Evolutionary conservation across 805 yeast species (phyloP), one percentile per base, ranked within the genome.

Genomic region (Cephaloascus albidus): DNA sequence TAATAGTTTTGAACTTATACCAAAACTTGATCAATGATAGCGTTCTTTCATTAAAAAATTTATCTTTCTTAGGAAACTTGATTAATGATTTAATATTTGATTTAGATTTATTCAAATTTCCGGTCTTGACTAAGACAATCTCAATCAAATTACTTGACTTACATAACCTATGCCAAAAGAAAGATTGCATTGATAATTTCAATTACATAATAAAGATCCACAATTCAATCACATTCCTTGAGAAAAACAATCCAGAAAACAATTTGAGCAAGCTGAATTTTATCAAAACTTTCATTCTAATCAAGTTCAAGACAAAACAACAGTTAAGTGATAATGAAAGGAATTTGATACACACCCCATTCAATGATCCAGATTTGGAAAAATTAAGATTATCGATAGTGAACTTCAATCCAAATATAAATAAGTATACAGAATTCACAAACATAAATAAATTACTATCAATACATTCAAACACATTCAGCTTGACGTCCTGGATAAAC

Each of bases 331-430:
- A 20, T 27, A 12, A 19, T 18, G 18, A 10, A 17, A 18, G 18
- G 17, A 66, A 41, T 59, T 62, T 17, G 61, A 60, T 38, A 6
- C 15, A 15, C 10, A 36, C 19, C 1, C 41, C 53, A 4, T 48
- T 51, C 19, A 38, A 38, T 4, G 48, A 50, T 35, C 36, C 8
- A 10, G 26, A 36, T 12, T 40, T 52, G 36, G 55, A 52, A 28
- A 35, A 32, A 1, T 10, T 46, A 8, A 41, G 55, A 23, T 39
- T 40, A 12, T 41, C 39, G 5, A 44, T 40, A 33, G 28, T 23
- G 12, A 12, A 6, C 6, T 8, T 23, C 6, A 23, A 23, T 6
- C 28, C 28, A 23, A 12, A 23, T 12, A 23, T 23, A 8, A 12
- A 23, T 23, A 8, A 12, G 6, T 12, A 23, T 8, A 6, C 6